phyloP scores from a whole-genome alignment of 164 flowering plant genomes.

The Magnolia officinalis region DNA sequence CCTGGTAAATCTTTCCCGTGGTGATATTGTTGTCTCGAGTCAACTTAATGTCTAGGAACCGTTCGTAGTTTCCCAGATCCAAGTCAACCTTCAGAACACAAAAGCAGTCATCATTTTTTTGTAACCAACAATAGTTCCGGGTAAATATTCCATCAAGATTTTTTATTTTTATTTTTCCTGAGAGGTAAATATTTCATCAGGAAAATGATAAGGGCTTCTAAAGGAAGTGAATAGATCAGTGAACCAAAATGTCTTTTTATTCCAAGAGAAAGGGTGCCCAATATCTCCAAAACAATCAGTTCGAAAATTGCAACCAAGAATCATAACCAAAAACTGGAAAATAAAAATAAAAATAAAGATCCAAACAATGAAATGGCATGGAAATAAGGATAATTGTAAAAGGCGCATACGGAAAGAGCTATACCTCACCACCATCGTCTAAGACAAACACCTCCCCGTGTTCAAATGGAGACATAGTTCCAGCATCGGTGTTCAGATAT shows the following conservation, averaged over 20 bases:
- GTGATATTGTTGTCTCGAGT: conserved; percentile 94
- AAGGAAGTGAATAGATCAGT: not conserved
- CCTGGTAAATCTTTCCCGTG: conserved; percentile 94
- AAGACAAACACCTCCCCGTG: conserved; percentile 95
- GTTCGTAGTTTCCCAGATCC: conserved; percentile 96
- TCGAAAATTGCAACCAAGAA: not conserved
- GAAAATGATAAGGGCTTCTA: not conserved
- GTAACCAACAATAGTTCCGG: not conserved
- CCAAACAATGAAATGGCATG: not conserved
- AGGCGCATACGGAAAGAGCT: not conserved
- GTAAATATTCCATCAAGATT: not conserved
- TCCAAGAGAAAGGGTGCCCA: not conserved
- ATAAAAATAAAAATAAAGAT: not conserved
- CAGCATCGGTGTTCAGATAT: conserved; percentile 90
- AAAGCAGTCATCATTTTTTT: not conserved
- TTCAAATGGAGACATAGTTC: conserved; percentile 97
- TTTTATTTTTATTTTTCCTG: too few species aligned
- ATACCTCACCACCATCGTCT: conserved; percentile 98
- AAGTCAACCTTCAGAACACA: conserved; percentile 71
- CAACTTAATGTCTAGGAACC: conserved; percentile 74
- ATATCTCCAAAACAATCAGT: not conserved
- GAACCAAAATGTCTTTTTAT: not conserved
- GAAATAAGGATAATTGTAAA: not conserved
- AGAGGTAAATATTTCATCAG: not conserved
- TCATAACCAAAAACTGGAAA: not conserved